phyloP scores from a whole-genome alignment of 2,329 filamentous ascomycete genomes.

The Neobulgaria alba region DNA sequence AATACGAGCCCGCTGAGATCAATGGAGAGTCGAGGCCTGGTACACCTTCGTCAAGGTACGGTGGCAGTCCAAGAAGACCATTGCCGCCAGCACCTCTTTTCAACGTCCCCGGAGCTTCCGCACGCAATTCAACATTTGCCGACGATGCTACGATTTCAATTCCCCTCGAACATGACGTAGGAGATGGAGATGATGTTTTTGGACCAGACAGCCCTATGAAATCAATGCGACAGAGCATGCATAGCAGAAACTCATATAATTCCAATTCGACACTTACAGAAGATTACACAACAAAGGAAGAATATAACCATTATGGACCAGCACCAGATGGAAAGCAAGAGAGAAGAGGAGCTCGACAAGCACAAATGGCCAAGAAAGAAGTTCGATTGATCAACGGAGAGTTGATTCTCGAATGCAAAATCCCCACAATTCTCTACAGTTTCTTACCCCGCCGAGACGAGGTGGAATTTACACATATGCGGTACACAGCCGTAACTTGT shows the following conservation, averaged over 20 bases:
- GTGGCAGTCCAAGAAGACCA: constrained; percentile 77
- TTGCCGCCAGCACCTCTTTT: constrained; percentile 86
- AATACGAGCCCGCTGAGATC: constrained; percentile 80
- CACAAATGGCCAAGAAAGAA: constrained; percentile 87
- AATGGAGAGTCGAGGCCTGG: constrained; percentile 87
- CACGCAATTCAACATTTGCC: constrained; percentile 44
- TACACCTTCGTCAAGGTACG: constrained; percentile 82
- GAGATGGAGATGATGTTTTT: constrained; percentile 59
- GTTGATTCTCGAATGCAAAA: constrained; percentile 96
- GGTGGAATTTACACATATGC: constrained; percentile 96
- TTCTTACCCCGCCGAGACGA: constrained; percentile 90
- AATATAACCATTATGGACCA: constrained; percentile 75
- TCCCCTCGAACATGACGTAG: constrained; percentile 48
- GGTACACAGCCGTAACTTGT: constrained; percentile 97
- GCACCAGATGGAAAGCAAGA: constrained; percentile 82
- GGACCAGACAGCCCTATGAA: constrained; percentile 39
- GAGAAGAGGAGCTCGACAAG: constrained; percentile 74
- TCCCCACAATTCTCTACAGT: constrained; percentile 94
- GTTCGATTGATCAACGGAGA: constrained; percentile 96
- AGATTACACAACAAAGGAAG: constrained; percentile 38
- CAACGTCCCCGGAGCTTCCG: constrained; percentile 42
- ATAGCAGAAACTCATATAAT: constrained; percentile 32
- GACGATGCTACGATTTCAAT: constrained; percentile 68
- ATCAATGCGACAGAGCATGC: constrained; percentile 13
- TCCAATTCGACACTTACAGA: constrained; percentile 22